phyloP scores from a whole-genome alignment of 495 filamentous ascomycete genomes.

The Bombardia bombarda region DNA sequence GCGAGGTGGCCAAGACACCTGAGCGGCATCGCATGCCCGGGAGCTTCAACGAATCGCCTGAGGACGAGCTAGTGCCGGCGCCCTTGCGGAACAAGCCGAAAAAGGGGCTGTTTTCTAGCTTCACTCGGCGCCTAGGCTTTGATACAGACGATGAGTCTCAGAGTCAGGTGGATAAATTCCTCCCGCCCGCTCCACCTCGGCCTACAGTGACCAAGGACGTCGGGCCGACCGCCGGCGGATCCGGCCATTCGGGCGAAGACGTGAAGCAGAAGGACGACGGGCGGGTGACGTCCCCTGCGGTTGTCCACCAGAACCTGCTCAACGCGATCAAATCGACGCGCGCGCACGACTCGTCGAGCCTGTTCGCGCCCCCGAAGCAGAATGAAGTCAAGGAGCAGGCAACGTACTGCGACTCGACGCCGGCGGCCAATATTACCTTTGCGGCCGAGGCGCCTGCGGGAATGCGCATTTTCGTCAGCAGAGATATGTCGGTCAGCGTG shows the following conservation, averaged over 20 bases:
- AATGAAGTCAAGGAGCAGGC: slow-evolving; percentile 73
- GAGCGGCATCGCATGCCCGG: slow-evolving; percentile 21
- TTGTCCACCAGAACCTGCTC: slow-evolving; percentile 57
- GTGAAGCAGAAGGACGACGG: slow-evolving; percentile 22
- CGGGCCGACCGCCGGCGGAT: not conserved
- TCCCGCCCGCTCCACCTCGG: slow-evolving; percentile 12
- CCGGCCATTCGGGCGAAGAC: not conserved
- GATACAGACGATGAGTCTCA: slow-evolving; percentile 37
- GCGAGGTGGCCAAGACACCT: slow-evolving; percentile 19
- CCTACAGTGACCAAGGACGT: not conserved
- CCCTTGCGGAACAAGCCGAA: slow-evolving; percentile 13
- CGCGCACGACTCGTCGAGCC: slow-evolving; percentile 59
- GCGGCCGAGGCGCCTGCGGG: slow-evolving; percentile 61
- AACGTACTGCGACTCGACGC: slow-evolving; percentile 80
- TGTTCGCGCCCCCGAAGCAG: slow-evolving; percentile 65
- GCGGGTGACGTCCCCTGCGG: slow-evolving; percentile 46
- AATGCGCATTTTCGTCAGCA: slow-evolving; percentile 66
- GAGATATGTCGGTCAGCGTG: slow-evolving; percentile 37
- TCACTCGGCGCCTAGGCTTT: slow-evolving; percentile 58
- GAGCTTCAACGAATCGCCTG: slow-evolving; percentile 54
- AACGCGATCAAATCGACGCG: slow-evolving; percentile 78
- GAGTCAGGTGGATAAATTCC: slow-evolving; percentile 33
- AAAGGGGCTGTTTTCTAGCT: slow-evolving; percentile 51
- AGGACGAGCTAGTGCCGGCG: slow-evolving; percentile 25
- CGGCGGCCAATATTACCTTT: slow-evolving; percentile 71